phyloP scores from a whole-genome alignment of 2,329 filamentous ascomycete genomes.

The Chaetomiaceae sp. region DNA sequence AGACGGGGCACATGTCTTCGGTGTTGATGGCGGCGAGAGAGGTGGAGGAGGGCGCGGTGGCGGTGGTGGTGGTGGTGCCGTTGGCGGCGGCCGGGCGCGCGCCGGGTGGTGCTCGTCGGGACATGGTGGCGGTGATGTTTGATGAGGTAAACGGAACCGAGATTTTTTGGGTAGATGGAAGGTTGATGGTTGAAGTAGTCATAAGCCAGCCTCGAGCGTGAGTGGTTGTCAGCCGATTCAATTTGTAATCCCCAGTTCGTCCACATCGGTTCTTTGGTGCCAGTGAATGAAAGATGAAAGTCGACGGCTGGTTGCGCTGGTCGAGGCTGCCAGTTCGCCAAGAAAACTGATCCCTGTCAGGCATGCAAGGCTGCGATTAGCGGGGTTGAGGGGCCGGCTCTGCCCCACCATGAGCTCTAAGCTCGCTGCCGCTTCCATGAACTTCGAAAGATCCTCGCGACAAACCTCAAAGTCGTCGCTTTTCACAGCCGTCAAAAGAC shows the following conservation, averaged over 20 bases:
- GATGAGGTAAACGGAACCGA: background rate
- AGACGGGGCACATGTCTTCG: conserved; percentile 87
- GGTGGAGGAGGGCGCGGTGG: background rate
- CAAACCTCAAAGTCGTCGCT: background rate
- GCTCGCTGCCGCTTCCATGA: conserved; percentile 17
- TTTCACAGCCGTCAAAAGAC: background rate
- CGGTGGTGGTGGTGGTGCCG: background rate
- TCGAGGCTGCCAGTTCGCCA: background rate
- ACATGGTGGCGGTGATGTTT: conserved; percentile 32
- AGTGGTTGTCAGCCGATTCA: background rate
- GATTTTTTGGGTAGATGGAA: background rate
- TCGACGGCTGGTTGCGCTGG: no score
- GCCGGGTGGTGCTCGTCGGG: conserved; percentile 32
- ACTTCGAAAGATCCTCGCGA: conserved; percentile 14
- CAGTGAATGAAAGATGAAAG: background rate
- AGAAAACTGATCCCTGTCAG: background rate
- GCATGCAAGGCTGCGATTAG: conserved; percentile 7
- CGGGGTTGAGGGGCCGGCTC: conserved; percentile 8
- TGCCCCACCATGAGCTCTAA: conserved; percentile 23
- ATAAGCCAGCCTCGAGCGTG: background rate
- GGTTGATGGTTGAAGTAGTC: background rate
- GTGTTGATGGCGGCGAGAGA: conserved; percentile 22
- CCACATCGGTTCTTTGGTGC: background rate
- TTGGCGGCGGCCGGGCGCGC: conserved; percentile 10
- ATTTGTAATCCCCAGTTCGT: background rate